These are phyloP conservation scores for Boletus vermiculosoides DNA, from an alignment of 768 basidiomycete species.

Conservation along the genomic window DNA sequence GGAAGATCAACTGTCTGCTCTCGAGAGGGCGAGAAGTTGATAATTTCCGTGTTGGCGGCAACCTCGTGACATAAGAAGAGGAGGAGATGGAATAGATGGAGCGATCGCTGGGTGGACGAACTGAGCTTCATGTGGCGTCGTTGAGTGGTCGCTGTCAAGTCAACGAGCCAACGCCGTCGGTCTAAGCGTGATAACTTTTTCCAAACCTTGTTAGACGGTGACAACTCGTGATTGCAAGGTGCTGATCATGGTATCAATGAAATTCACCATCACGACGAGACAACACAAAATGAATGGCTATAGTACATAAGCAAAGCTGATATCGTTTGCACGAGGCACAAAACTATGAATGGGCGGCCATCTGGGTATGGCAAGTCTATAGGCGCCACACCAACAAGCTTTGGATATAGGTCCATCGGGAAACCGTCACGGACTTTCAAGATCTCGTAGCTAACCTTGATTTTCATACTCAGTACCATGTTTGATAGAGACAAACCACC, in stretches of 20 bases:
- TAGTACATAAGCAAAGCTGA: background rate
- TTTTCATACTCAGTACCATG: conserved; percentile 7
- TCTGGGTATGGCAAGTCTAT: conserved; percentile 8
- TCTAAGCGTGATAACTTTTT: background rate
- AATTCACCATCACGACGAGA: conserved; percentile 16
- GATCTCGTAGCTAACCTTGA: conserved; percentile 13
- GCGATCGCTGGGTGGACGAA: conserved; percentile 12
- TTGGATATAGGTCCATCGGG: background rate
- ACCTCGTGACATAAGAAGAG: conserved; percentile 27
- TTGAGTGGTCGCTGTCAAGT: conserved; percentile 13
- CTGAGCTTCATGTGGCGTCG: conserved; percentile 18
- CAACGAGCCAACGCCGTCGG: conserved; percentile 14
- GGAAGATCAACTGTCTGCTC: conserved; percentile 17
- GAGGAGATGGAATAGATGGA: conserved; percentile 13
- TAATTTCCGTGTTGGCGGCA: conserved; percentile 63
- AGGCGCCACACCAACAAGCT: conserved; percentile 21
- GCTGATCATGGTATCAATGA: conserved; percentile 16
- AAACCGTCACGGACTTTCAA: conserved; percentile 30
- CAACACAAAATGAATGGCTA: conserved; percentile 11
- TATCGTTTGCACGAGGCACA: conserved; percentile 14
- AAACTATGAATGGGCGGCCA: conserved; percentile 22
- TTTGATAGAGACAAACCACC: background rate
- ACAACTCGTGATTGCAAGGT: background rate
- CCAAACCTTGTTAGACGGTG: conserved; percentile 1
- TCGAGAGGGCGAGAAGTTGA: conserved; percentile 48